phyloP scores from a whole-genome alignment of 78 protist genomes.

The Dictyostelium intermedium region DNA sequence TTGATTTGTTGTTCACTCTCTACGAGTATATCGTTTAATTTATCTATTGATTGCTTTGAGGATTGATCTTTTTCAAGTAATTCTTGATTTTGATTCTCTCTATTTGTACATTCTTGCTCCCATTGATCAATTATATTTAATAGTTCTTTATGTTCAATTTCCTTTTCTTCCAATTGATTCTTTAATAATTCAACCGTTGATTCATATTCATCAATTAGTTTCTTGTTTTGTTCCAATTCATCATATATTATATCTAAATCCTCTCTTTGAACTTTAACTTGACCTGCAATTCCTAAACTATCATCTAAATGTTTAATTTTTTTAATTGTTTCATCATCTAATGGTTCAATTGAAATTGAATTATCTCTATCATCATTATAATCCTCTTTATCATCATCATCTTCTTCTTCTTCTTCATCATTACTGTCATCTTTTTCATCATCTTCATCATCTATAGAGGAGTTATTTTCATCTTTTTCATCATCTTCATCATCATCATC shows the following conservation, averaged over 20 bases:
- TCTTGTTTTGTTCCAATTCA: constrained; percentile 14
- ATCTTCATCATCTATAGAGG: neutral
- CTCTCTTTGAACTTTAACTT: neutral
- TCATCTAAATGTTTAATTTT: neutral
- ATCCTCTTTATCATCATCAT: neutral
- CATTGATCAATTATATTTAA: neutral
- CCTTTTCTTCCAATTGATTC: neutral
- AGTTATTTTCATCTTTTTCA: neutral
- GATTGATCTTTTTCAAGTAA: neutral
- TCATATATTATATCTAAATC: neutral
- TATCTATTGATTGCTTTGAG: neutral
- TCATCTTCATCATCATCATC: neutral
- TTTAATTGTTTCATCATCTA: constrained; percentile 1
- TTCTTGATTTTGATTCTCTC: neutral
- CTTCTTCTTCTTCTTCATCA: neutral
- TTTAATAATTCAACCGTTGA: neutral
- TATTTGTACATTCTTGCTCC: neutral
- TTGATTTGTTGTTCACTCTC: neutral
- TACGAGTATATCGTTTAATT: neutral
- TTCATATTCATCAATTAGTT: neutral
- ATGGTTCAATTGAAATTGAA: neutral
- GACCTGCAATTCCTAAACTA: neutral
- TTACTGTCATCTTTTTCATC: too few relatives aligned
- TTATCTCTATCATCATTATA: neutral
- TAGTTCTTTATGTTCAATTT: neutral